Conservation (phyloP, 2,329 filamentous ascomycete genomes). For the Exophiala lecanii-corni region DNA sequence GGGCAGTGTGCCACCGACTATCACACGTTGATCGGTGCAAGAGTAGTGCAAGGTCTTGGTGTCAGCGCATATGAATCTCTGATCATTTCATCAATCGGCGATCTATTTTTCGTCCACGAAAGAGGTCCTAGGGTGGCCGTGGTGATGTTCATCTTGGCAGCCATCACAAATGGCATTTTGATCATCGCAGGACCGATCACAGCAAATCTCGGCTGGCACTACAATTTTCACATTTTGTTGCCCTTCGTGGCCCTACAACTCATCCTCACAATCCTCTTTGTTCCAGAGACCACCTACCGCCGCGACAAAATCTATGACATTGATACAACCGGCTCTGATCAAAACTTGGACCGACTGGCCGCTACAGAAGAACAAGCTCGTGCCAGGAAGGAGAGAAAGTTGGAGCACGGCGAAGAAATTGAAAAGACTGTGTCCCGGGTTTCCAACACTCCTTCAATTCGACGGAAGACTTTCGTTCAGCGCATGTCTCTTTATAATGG, state of each 20-base stretch:
- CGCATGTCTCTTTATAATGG: background rate
- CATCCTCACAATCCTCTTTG: slow-evolving; percentile 29
- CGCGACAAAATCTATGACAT: slow-evolving; percentile 27
- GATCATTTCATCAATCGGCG: slow-evolving; percentile 39
- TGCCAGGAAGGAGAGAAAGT: background rate
- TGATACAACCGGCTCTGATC: slow-evolving; percentile 4
- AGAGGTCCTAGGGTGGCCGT: slow-evolving; percentile 30
- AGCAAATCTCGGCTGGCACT: slow-evolving; percentile 21
- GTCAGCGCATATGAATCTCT: slow-evolving; percentile 36
- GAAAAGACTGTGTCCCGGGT: background rate
- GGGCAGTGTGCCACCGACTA: slow-evolving; percentile 33
- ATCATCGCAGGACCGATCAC: slow-evolving; percentile 38
- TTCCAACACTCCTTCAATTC: background rate
- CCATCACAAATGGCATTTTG: slow-evolving; percentile 34
- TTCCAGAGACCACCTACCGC: slow-evolving; percentile 35
- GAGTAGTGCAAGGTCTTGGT: slow-evolving; percentile 42
- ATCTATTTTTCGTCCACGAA: slow-evolving; percentile 38
- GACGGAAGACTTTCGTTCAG: background rate
- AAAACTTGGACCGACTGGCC: background rate
- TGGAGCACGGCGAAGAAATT: background rate
- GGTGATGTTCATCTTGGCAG: slow-evolving; percentile 36
- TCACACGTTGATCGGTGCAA: slow-evolving; percentile 35
- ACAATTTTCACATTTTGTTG: slow-evolving; percentile 1
- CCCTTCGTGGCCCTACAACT: slow-evolving; percentile 30
- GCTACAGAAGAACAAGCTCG: background rate